Conservation (phyloP, 192 early-diverging fungal species). For the Globomyces pollinis-pini region DNA sequence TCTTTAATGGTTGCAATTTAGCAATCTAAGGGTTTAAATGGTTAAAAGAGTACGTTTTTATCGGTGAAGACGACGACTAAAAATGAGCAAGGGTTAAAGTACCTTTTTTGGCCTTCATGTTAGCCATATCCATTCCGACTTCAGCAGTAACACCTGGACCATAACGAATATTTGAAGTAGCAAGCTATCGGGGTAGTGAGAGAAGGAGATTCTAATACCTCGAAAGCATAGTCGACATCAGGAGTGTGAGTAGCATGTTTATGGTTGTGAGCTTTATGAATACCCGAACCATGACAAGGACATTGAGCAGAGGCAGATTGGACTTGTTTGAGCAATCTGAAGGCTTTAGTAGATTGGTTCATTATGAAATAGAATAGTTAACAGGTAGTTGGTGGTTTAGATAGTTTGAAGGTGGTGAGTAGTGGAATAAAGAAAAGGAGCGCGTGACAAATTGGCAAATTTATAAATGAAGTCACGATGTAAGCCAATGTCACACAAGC, state of each 20-base stretch:
- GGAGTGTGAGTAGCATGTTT: neutral
- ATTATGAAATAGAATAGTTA: too few species aligned
- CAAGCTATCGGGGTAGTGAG: constrained; percentile 56
- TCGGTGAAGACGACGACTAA: constrained; percentile 74
- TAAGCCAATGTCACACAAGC: too few species aligned
- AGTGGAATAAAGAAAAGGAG: too few species aligned
- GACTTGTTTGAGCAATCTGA: constrained; percentile 7
- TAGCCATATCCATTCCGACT: constrained; percentile 74
- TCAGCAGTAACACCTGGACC: constrained; percentile 76
- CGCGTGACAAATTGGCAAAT: too few species aligned
- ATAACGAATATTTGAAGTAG: constrained; percentile 80
- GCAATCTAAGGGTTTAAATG: constrained; percentile 43
- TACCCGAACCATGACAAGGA: constrained; percentile 10
- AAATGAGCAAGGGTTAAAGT: neutral
- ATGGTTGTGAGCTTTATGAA: neutral
- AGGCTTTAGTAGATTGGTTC: neutral
- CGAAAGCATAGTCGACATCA: constrained; percentile 39
- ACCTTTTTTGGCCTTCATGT: constrained; percentile 72
- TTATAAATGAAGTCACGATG: too few species aligned
- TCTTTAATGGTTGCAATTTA: constrained; percentile 65
- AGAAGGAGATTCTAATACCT: constrained; percentile 11
- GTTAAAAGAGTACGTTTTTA: constrained; percentile 44
- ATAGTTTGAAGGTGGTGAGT: too few species aligned
- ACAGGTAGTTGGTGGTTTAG: too few species aligned
- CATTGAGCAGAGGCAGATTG: constrained; percentile 9